phyloP scores from a whole-genome alignment of 2,329 filamentous ascomycete species.

The Sarocladium strictum region DNA sequence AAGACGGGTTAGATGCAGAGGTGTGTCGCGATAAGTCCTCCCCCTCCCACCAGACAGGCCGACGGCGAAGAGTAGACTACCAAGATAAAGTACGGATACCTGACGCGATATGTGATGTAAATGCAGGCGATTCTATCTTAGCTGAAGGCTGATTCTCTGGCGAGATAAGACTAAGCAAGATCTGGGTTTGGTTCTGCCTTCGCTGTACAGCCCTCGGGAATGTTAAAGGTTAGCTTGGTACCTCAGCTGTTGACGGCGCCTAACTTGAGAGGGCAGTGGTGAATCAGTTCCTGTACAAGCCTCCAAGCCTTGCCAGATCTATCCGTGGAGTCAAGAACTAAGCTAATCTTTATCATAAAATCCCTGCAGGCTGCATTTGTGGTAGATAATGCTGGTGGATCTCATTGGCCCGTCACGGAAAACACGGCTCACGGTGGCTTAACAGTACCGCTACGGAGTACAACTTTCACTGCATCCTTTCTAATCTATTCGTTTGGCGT shows the following conservation, averaged over 20 bases:
- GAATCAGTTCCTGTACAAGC: too few species aligned
- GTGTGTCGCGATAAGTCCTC: constrained; percentile 7
- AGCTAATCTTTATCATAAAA: too few species aligned
- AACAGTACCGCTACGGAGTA: background rate
- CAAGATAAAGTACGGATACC: constrained; percentile 5
- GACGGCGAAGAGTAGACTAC: constrained; percentile 1
- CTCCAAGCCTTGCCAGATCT: too few species aligned
- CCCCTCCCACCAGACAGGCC: background rate
- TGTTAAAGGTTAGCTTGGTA: too few species aligned
- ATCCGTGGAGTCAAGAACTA: too few species aligned
- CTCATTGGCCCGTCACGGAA: constrained; percentile 4
- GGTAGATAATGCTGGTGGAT: constrained; percentile 6
- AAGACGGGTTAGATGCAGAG: constrained; percentile 4
- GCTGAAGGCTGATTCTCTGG: constrained; percentile 2
- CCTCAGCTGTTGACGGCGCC: too few species aligned
- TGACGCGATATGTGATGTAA: constrained; percentile 6
- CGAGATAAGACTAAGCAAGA: constrained; percentile 7
- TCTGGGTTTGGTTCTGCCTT: constrained; percentile 1
- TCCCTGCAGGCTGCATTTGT: constrained; percentile 2
- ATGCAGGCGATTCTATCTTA: constrained; percentile 3
- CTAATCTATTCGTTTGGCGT: constrained; percentile 5
- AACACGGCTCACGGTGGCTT: constrained; percentile 7
- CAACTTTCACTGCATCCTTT: constrained; percentile 3
- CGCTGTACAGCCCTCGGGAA: too few species aligned
- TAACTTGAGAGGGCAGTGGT: too few species aligned